Conservation (phyloP, 305 asterid species). For the Solanum hybrid region DNA sequence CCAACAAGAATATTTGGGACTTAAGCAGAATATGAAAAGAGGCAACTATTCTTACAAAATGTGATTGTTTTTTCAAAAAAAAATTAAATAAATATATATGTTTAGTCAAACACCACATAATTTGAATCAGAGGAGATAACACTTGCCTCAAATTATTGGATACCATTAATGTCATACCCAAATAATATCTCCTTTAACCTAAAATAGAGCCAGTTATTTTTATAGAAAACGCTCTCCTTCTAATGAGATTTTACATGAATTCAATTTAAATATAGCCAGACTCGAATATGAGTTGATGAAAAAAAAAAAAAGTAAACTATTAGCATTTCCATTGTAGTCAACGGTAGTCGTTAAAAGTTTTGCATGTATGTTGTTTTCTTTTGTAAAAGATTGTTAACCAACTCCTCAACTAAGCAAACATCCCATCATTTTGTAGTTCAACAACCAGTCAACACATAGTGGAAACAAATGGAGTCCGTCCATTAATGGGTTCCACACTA, state of each 20-base stretch:
- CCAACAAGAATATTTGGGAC: not conserved
- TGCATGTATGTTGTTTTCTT: not conserved
- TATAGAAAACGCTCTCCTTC: too few species aligned
- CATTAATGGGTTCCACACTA: not conserved
- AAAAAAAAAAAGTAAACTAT: not conserved
- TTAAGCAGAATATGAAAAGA: not conserved
- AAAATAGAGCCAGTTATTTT: not conserved
- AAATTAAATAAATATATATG: too few species aligned
- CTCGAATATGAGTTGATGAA: not conserved
- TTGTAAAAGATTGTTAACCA: not conserved
- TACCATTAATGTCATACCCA: not conserved
- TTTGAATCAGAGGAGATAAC: not conserved
- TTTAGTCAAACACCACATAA: not conserved
- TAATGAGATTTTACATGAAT: too few species aligned
- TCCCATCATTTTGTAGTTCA: not conserved
- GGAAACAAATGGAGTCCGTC: not conserved
- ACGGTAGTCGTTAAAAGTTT: not conserved
- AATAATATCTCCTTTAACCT: not conserved
- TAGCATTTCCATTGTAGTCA: not conserved
- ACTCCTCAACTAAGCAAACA: not conserved
- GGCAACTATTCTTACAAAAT: not conserved
- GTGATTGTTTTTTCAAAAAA: not conserved
- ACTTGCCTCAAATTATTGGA: not conserved
- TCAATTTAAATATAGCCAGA: too few species aligned
- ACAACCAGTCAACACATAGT: not conserved